Evolutionary conservation across 2,329 filamentous ascomycete genomes (phyloP).

Genomic region (Alternaria triticina): DNA sequence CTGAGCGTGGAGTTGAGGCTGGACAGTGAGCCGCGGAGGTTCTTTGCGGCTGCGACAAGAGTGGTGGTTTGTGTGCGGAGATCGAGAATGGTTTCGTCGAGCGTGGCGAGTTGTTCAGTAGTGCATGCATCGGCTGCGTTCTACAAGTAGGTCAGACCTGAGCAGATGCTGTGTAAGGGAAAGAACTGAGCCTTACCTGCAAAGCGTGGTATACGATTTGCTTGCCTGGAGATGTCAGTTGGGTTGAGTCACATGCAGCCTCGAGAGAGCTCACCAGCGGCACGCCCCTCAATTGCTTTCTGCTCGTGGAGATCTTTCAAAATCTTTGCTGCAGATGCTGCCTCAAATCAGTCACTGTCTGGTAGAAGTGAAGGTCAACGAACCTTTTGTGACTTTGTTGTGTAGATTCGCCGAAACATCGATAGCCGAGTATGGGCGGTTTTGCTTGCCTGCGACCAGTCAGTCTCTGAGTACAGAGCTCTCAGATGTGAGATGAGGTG

Average conservation of each 20-base stretch:
- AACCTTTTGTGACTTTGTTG: conserved; percentile 65
- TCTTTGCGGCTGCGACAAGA: conserved; percentile 57
- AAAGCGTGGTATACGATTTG: conserved; percentile 66
- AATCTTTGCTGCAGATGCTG: conserved; percentile 64
- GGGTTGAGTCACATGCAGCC: background rate
- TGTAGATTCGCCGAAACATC: conserved; percentile 68
- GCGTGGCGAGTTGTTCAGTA: conserved; percentile 56
- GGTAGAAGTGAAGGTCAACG: background rate
- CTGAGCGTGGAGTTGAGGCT: conserved; percentile 58
- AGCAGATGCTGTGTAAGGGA: background rate
- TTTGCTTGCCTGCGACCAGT: conserved; percentile 53
- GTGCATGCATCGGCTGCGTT: conserved; percentile 57
- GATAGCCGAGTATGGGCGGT: conserved; percentile 63
- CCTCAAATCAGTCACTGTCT: conserved; percentile 16
- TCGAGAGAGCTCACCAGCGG: conserved; percentile 52
- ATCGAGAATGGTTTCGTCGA: conserved; percentile 57
- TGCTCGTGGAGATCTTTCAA: conserved; percentile 68
- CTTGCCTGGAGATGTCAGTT: conserved; percentile 57
- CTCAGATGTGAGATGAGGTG: background rate
- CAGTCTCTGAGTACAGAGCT: background rate
- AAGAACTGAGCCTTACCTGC: conserved; percentile 42
- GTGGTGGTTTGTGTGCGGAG: conserved; percentile 55
- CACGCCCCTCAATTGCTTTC: conserved; percentile 64
- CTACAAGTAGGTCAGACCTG: conserved; percentile 37
- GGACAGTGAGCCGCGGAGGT: conserved; percentile 55